These are phyloP conservation scores for Neostapfia colusana DNA, from an alignment of 176 grass and related monocot species.

Conservation along the genomic window DNA sequence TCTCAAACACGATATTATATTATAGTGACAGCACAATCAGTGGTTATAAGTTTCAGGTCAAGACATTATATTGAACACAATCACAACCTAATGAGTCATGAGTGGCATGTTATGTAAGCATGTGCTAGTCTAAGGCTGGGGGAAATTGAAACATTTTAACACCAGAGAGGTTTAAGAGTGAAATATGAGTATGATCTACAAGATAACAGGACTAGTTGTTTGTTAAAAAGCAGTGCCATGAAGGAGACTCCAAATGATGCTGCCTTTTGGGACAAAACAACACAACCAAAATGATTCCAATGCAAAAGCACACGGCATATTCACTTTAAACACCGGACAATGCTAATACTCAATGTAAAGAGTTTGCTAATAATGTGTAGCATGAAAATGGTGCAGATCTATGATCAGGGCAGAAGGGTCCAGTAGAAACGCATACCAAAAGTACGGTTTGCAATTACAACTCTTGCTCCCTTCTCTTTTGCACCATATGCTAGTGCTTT, in stretches of 20 bases:
- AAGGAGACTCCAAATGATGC: background rate
- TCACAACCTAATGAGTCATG: background rate
- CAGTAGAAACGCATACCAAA: constrained; percentile 57
- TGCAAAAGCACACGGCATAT: constrained; percentile 1
- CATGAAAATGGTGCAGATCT: background rate
- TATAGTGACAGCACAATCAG: constrained; percentile 11
- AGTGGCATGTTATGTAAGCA: background rate
- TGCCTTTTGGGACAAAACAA: constrained; percentile 12
- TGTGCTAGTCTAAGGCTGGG: background rate
- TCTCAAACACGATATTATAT: constrained; percentile 12
- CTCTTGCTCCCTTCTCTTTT: constrained; percentile 92
- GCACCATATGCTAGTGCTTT: constrained; percentile 99
- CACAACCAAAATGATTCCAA: constrained; percentile 12
- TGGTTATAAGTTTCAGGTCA: background rate
- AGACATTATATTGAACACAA: constrained; percentile 14
- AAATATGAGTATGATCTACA: constrained; percentile 19
- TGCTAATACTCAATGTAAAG: background rate
- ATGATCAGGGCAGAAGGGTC: background rate
- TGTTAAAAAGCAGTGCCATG: background rate
- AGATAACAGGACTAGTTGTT: background rate
- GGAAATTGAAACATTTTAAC: constrained; percentile 1
- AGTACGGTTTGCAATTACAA: constrained; percentile 97
- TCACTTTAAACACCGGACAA: background rate
- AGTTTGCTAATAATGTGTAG: background rate
- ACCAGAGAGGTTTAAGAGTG: background rate